Base-by-base conservation (phyloP, 2,329 filamentous ascomycete genomes). In the Paraphaeosphaeria minitans region DNA sequence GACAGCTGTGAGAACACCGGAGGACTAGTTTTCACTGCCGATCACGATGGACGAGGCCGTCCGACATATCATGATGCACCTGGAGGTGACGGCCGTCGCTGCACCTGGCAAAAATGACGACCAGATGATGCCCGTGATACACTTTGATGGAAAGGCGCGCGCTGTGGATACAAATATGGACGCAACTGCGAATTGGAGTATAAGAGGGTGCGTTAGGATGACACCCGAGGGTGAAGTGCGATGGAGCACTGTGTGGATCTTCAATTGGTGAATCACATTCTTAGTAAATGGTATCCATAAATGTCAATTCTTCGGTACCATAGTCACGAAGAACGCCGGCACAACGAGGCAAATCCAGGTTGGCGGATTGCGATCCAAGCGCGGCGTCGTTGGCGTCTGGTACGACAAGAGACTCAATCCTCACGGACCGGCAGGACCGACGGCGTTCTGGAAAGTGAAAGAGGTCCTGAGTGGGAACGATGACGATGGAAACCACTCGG, bases 301-400 rank as follows among this genome's bases (percentile, higher is more conserved):
- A 39, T 29, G 4, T 19, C 29, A 39, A 41, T 35, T n/a, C 7
- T 1, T 7, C 8, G 55, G 82, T 62, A n/a, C n/a, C n/a, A n/a
- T n/a, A 78, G 83, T 64, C 87, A 88, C 49, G 82, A 90, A 63
- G 87, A 90, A 68, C 80, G 89, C 22, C 93, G 90, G 91, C 83
- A 85, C n/a, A 90, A 87, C 68, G 91, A 94, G 77, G 85, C 89
- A 9, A 9, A 81, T 93, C 6, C 91, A 94, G 74, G 75, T 93
- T 5, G 90, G 90, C 12, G 91, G 90, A 0, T 67, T 86, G 1
- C 77, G 80, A 50, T 88, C 87, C 6, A 85, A 84, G 7, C 82
- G 89, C 8, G 90, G 90, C 1, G 86, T 92, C 0, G 70, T 92
- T 1, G 90, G 91, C 0, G 88, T 86, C 53, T 94, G 91, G 91